A percentile compares a stretch with the other conserved stretches of the same genome.
These are phyloP conservation scores for Mycena floridula DNA, from an alignment of 768 basidiomycete species.

Conservation along the genomic window DNA sequence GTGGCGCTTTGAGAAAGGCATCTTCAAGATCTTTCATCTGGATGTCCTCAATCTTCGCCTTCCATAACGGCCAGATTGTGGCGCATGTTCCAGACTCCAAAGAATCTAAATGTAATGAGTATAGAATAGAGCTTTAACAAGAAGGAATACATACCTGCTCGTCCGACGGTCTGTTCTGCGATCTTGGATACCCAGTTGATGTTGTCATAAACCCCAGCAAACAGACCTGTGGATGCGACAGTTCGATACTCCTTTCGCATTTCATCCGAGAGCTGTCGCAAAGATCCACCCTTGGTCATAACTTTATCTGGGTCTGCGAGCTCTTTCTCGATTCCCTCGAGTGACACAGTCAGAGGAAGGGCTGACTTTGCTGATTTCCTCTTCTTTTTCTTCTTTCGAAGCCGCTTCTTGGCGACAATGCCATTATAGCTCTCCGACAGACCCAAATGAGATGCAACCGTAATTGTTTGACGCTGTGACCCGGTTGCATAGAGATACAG, in stretches of 20 bases:
- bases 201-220: no score
- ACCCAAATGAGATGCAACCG: no score
- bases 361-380: constrained; percentile 5
- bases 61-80: constrained; percentile 21
- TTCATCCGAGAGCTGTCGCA: no score
- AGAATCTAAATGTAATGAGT: constrained; percentile 16
- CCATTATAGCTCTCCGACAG: not conserved
- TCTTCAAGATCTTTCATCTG: constrained; percentile 12
- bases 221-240: constrained; percentile 21
- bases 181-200: no score
- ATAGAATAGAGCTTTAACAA: not conserved
- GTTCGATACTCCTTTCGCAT: constrained; percentile 28
- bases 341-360: no score
- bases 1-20: constrained; percentile 15
- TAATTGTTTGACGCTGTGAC: no score
- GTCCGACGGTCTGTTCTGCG: no score
- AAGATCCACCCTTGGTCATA: no score
- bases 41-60: constrained; percentile 20
- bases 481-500: no score
- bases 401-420: not conserved
- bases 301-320: no score
- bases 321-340: no score
- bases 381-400: not conserved
- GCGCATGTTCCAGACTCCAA: constrained; percentile 32
- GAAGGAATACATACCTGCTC: no score